A percentile compares a stretch with the other conserved stretches of the same genome.
These are phyloP conservation scores for Huntiella omanensis DNA, from an alignment of 2,329 filamentous ascomycete species.

Conservation along the genomic window DNA sequence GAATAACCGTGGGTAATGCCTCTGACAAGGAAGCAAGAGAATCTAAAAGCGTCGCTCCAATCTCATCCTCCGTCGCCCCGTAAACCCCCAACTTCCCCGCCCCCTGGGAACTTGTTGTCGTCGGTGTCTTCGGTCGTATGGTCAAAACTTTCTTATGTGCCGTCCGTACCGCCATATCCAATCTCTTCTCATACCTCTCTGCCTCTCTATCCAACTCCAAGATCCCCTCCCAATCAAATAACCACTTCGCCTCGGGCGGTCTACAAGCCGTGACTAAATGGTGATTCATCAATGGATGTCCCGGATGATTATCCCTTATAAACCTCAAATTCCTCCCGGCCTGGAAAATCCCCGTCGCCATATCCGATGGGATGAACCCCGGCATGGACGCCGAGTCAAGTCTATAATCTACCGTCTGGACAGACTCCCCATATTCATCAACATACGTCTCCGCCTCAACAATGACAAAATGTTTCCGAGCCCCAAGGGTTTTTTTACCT, in stretches of 20 bases:
- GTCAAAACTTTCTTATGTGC: neutral
- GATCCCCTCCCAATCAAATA: constrained; percentile 54
- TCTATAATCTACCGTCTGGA: constrained; percentile 39
- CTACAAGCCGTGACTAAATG: constrained; percentile 26
- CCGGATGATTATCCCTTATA: constrained; percentile 48
- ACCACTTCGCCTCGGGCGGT: constrained; percentile 45
- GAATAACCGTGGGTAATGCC: constrained; percentile 14
- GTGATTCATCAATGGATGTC: constrained; percentile 46
- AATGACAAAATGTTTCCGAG: constrained; percentile 39
- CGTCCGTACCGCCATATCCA: constrained; percentile 13
- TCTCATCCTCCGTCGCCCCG: constrained; percentile 26
- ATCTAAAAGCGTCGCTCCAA: constrained; percentile 28
- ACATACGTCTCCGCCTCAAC: constrained; percentile 33
- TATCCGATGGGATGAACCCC: constrained; percentile 49
- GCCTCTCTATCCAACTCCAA: constrained; percentile 43
- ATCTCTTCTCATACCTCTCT: constrained; percentile 17
- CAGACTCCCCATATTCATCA: constrained; percentile 40
- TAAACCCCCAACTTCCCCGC: constrained; percentile 25
- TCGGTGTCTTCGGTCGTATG: constrained; percentile 2
- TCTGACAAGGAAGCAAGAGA: constrained; percentile 29
- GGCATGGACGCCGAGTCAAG: constrained; percentile 50
- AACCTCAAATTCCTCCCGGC: constrained; percentile 60
- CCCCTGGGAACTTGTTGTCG: neutral
- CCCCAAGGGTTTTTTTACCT: constrained; percentile 25
- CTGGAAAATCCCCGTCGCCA: constrained; percentile 57